Evolutionary conservation across 805 yeast genomes (phyloP).

Genomic region (Metschnikowia vanudenii): DNA sequence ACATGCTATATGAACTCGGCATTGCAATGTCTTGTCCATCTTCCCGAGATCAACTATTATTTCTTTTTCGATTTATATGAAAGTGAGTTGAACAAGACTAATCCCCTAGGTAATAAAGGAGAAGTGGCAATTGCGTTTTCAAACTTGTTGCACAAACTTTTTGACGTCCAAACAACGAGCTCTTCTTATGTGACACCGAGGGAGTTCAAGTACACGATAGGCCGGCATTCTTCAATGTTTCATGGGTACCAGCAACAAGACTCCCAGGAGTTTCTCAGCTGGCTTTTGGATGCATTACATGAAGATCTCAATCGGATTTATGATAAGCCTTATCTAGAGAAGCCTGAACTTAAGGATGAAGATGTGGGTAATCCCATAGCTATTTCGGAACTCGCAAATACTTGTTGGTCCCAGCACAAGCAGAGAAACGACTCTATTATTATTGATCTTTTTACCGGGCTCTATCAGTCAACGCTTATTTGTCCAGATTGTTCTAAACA

Average conservation of each 20-base stretch:
- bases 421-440: slow-evolving; percentile 81
- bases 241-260: slow-evolving; percentile 87
- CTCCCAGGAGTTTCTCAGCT: slow-evolving; percentile 89
- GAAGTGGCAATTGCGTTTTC: slow-evolving; percentile 78
- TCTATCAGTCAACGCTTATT: slow-evolving; percentile 83
- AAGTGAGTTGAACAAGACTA: slow-evolving; percentile 66
- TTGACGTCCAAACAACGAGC: slow-evolving; percentile 27
- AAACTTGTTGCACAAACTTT: slow-evolving; percentile 58
- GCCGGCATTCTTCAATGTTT: slow-evolving; percentile 75
- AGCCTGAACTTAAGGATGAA: slow-evolving; percentile 74
- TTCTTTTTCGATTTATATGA: slow-evolving; percentile 61
- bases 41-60: slow-evolving; percentile 78
- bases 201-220: slow-evolving; percentile 75
- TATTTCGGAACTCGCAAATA: slow-evolving; percentile 61
- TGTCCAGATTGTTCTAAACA: slow-evolving; percentile 83
- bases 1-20: slow-evolving; percentile 96
- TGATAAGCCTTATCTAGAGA: slow-evolving; percentile 82
- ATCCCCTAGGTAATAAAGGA: slow-evolving; percentile 87
- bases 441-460: slow-evolving; percentile 82
- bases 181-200: slow-evolving; percentile 52
- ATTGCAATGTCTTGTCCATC: slow-evolving; percentile 80
- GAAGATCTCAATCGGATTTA: slow-evolving; percentile 86
- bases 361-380: slow-evolving; percentile 53
- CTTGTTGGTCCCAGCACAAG: slow-evolving; percentile 79
- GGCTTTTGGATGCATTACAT: slow-evolving; percentile 82